Base-by-base conservation (phyloP, 176 grass and related monocot genomes). In the Aegilops speltoides region DNA sequence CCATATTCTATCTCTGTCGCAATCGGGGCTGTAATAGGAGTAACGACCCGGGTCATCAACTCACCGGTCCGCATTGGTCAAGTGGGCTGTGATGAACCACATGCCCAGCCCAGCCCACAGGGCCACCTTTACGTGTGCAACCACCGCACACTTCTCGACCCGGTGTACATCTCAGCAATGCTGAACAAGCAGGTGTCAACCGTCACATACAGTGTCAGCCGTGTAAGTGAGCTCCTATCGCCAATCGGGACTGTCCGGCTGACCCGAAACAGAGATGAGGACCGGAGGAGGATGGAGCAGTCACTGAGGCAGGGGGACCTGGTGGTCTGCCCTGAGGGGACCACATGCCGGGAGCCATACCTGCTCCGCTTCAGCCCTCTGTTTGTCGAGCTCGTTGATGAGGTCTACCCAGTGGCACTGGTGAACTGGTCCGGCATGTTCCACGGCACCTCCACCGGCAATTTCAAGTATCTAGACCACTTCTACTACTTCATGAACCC, bases 401-500 rank as follows among this genome's bases (percentile, higher is more conserved):
- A 92, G 83, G 76, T 98, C 29, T 63, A 88, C 52, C 93, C 93
- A 8, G 93, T 98, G 62, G 93, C 93, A 22, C 74, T 94, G 79
- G 45, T 74, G 22, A 88, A 86, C 37, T 80, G 82, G 78, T 92
- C 86, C 19, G 23, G 48, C 7, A 98, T 98, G 93, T 98, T 98
- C 57, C 90, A 95, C 0, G 96, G 96, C 12, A 98, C 88, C 12
- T 92, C 91, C 32, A 93, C 91, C 0, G 83, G 88, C 28, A 71
- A 66, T 24, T 86, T 45, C 82, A 95, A 98, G 81, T 92, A 68
- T 24, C 50, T 94, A 36, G 93, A 98, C 78, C 90, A 89, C 52
- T 82, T 98, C 52, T 98, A 95, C 90, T 95, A 86, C 87, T 77
- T 94, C 85, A 90, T 94, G 91, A 98, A 98, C 84, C 96, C 93